These are phyloP conservation scores for Fibroporia radiculosa DNA, from an alignment of 768 basidiomycete genomes.

Conservation along the genomic window DNA sequence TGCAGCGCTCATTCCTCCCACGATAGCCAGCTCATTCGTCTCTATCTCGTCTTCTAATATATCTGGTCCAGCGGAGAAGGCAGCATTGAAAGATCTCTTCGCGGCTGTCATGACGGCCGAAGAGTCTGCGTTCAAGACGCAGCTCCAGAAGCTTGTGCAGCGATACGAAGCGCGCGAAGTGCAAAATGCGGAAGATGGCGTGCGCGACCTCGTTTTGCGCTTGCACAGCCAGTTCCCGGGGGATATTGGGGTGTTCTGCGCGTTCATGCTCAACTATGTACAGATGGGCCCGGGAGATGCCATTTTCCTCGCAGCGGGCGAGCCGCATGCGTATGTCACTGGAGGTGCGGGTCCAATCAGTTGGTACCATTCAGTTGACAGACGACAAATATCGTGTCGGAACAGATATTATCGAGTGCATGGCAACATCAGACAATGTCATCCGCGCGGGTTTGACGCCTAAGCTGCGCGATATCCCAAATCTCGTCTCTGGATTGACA, in stretches of 20 bases:
- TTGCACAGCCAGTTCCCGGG: slow-evolving; percentile 75
- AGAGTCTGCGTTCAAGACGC: slow-evolving; percentile 36
- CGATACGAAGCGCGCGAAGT: slow-evolving; percentile 49
- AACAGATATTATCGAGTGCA: slow-evolving; percentile 98
- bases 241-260: slow-evolving; percentile 91
- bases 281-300: slow-evolving; percentile 76
- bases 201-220: slow-evolving; percentile 55
- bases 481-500: slow-evolving; percentile 80
- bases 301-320: slow-evolving; percentile 91
- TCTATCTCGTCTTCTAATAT: slow-evolving; percentile 33
- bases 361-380: too few species aligned
- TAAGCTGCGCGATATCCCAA: slow-evolving; percentile 89
- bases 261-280: slow-evolving; percentile 84
- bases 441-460: slow-evolving; percentile 97
- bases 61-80: slow-evolving; percentile 42
- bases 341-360: slow-evolving; percentile 69
- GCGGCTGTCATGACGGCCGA: slow-evolving; percentile 80
- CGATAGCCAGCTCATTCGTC: slow-evolving; percentile 46
- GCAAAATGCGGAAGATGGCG: slow-evolving; percentile 33
- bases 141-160: slow-evolving; percentile 49
- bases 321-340: slow-evolving; percentile 93
- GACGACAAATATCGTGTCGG: neutral
- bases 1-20: slow-evolving; percentile 53
- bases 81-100: slow-evolving; percentile 70
- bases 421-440: slow-evolving; percentile 99